Percentiles rank a stretch among this genome's conserved stretches.
Evolutionary conservation across 139 green algal species (phyloP).

Genomic region (Yamagishiella unicocca): DNA sequence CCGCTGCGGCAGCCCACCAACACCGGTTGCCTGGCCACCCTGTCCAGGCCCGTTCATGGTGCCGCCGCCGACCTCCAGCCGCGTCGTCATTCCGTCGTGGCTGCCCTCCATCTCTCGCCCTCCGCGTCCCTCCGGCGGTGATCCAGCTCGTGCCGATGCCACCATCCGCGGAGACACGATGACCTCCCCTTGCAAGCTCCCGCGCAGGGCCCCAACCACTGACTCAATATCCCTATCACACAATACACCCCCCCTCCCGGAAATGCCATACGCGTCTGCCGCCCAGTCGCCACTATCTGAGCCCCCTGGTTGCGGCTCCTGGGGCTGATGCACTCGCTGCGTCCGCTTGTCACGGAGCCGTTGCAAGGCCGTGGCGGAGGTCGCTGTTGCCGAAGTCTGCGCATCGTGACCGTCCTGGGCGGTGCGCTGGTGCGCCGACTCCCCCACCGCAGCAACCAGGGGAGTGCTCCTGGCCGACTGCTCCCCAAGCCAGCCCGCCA

Average conservation of each 20-base stretch:
- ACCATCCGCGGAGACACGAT: background rate
- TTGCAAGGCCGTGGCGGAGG: constrained; percentile 4
- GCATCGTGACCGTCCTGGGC: no score
- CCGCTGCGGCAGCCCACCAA: no score
- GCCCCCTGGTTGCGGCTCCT: background rate
- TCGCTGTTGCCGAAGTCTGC: background rate
- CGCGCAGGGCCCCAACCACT: background rate
- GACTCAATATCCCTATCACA: background rate
- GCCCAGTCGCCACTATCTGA: no score
- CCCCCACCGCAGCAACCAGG: no score
- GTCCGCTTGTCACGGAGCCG: constrained; percentile 23
- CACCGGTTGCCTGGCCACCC: no score
- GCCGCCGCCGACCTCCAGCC: background rate
- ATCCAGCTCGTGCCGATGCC: background rate
- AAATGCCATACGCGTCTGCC: no score
- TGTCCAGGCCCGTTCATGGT: no score
- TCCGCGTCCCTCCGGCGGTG: background rate
- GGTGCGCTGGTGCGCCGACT: no score
- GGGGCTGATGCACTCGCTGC: background rate
- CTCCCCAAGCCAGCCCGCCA: background rate
- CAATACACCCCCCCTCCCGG: no score
- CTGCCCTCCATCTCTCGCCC: background rate
- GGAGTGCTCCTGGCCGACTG: no score
- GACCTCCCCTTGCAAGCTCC: constrained; percentile 13
- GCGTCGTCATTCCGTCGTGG: background rate